These are phyloP conservation scores for Arthrinium puccinioides DNA, from an alignment of 2,329 filamentous ascomycete genomes.

Conservation along the genomic window DNA sequence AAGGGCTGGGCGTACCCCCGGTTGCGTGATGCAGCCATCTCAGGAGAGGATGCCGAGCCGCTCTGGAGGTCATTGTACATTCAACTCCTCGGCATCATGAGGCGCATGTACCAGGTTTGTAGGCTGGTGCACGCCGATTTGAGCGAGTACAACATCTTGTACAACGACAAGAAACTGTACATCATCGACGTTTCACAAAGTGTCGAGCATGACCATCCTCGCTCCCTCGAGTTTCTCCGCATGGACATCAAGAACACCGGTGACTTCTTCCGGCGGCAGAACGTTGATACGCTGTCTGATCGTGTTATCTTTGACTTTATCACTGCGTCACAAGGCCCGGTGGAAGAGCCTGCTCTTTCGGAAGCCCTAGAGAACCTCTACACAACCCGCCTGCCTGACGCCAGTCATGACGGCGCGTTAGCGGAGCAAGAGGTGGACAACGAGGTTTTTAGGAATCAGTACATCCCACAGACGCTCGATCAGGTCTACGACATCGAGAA, in stretches of 20 bases:
- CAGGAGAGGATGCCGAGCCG: conserved; percentile 57
- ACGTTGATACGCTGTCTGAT: conserved; percentile 74
- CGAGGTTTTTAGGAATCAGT: conserved; percentile 91
- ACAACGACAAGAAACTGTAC: conserved; percentile 74
- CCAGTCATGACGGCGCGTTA: conserved; percentile 40
- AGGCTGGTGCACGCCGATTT: conserved; percentile 90
- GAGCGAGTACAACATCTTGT: conserved; percentile 96
- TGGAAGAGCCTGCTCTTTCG: conserved; percentile 54
- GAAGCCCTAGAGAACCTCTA: conserved; percentile 62
- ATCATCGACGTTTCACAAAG: conserved; percentile 98
- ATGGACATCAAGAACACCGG: conserved; percentile 98
- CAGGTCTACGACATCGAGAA: conserved; percentile 96
- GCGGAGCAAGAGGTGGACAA: conserved; percentile 70
- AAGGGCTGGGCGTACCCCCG: conserved; percentile 85
- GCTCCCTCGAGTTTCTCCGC: conserved; percentile 84
- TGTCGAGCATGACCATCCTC: conserved; percentile 92
- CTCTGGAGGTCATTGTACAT: conserved; percentile 76
- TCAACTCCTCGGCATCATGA: conserved; percentile 82
- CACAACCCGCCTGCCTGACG: conserved; percentile 41
- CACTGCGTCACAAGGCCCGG: conserved; percentile 51
- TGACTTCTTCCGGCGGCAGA: conserved; percentile 84
- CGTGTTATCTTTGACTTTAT: conserved; percentile 80
- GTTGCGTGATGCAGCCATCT: conserved; percentile 76
- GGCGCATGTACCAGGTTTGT: conserved; percentile 87
- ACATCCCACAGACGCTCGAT: conserved; percentile 91